Evolutionary conservation across 2,329 filamentous ascomycete species (phyloP).

Genomic region (Atkinsonella hypoxylon): DNA sequence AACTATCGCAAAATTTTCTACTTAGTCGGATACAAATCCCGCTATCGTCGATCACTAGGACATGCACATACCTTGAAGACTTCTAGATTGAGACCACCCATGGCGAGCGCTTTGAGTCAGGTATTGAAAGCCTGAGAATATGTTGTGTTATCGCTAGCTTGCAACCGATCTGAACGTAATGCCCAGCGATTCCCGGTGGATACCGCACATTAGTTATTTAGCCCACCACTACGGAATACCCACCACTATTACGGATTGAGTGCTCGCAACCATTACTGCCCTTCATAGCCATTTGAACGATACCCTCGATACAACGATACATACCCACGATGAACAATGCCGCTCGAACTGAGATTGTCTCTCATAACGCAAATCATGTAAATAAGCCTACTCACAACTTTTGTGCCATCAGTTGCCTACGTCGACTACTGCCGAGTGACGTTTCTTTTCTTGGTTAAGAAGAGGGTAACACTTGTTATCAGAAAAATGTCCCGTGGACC

Average conservation of each 20-base stretch:
- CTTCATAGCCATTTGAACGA: neutral
- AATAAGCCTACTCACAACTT: neutral
- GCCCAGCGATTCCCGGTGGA: neutral
- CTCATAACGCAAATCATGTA: neutral
- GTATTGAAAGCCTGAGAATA: neutral
- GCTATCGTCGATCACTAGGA: neutral
- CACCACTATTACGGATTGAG: too few relatives aligned
- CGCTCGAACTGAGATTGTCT: neutral
- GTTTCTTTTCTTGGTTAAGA: neutral
- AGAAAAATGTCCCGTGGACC: neutral
- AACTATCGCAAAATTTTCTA: conserved; percentile 48
- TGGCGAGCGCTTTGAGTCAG: conserved; percentile 15
- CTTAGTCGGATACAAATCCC: neutral
- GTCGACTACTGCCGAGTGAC: neutral
- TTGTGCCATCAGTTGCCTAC: neutral
- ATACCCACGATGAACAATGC: neutral
- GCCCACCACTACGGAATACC: too few relatives aligned
- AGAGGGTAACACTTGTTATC: neutral
- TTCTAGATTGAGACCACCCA: conserved; percentile 85
- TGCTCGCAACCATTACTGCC: neutral
- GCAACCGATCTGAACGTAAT: neutral
- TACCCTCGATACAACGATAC: conserved; percentile 13
- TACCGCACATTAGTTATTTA: too few relatives aligned
- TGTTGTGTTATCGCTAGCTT: neutral
- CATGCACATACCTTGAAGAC: conserved; percentile 66